Evolutionary conservation across 768 basidiomycete genomes (phyloP), one percentile per base, ranked within the genome.

Genomic region (Termitomyces titanicus): DNA sequence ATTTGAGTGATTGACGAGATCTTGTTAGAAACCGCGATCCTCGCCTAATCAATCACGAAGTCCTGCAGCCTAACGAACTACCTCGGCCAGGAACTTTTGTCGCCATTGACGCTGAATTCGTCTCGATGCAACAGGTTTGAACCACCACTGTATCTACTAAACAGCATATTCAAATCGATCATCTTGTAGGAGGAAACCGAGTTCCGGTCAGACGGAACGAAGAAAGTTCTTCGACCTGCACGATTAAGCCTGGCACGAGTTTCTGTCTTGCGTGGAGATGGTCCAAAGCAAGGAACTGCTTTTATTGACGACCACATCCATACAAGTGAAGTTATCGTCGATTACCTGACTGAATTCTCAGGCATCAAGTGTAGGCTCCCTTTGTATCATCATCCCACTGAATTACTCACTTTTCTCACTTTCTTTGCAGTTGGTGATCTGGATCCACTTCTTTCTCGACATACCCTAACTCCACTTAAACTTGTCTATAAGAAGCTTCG

Each of bases 251-350:
- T 99, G 7, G 96, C 97, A 24, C 84, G 97, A 22, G 97, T 99
- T 1, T 98, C 95, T 3, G 95, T 96, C 15, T 70, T 98, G 43
- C 83, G 97, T 11, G 95, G 96, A 2, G 80, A 88, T 63, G 94
- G 93, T 0, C 78, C 78, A 0, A 84, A 84, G 57, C 84, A 89
- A 64, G 92, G 92, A 3, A 67, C 88, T 12, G 96, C 97, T 2
- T 97, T 98, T 71, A 97, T 99, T 61, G 97, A 98, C 62, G 97
- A 99, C 64, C 91, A 99, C 64, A 98, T 98, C 35, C 92, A 97
- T 63, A 97, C 94, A 2, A 96, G 92, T 61, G 96, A 98, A 65
- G 80, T 83, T 6, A 93, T 99, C 47, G 93, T 97, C 25, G 94
- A 99, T 71, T 98, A 98, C 67, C 71, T 99, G 62, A 99, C 97